These are phyloP conservation scores for Daldinia decipiens DNA, from an alignment of 495 filamentous ascomycete genomes.

Conservation along the genomic window DNA sequence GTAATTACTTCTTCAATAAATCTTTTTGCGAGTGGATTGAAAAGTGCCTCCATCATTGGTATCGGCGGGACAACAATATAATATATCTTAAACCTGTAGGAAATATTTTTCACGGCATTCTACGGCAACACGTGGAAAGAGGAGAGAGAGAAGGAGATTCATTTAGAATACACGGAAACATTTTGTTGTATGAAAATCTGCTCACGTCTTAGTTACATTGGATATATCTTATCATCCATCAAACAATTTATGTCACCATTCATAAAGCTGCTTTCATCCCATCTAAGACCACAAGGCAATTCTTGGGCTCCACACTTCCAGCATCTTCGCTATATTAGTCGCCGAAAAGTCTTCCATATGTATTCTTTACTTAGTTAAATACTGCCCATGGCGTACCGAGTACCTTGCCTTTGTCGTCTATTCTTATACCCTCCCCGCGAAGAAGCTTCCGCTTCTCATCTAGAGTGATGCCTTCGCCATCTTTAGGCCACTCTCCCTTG, in stretches of 20 bases:
- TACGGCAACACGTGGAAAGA: not conserved
- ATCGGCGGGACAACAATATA: no score
- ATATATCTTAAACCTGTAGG: no score
- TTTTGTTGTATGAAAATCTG: not conserved
- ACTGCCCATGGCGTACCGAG: conserved; percentile 57
- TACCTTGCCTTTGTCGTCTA: conserved; percentile 53
- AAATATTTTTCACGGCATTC: not conserved
- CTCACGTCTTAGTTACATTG: not conserved
- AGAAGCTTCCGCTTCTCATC: conserved; percentile 56
- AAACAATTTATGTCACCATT: not conserved
- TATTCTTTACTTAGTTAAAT: conserved; percentile 39
- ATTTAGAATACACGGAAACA: not conserved
- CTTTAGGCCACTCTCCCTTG: conserved; percentile 56
- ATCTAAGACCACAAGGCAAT: not conserved
- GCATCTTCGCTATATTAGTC: not conserved
- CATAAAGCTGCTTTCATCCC: not conserved
- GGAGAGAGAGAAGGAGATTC: not conserved
- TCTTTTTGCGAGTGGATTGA: not conserved
- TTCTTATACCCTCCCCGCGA: conserved; percentile 53
- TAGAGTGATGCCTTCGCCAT: conserved; percentile 55
- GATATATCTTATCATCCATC: not conserved
- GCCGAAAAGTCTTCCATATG: not conserved
- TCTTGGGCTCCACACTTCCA: not conserved
- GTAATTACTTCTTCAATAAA: not conserved
- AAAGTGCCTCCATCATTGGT: no score